phyloP scores from a whole-genome alignment of 2,329 filamentous ascomycete species.

The Fusarium tuaranense region DNA sequence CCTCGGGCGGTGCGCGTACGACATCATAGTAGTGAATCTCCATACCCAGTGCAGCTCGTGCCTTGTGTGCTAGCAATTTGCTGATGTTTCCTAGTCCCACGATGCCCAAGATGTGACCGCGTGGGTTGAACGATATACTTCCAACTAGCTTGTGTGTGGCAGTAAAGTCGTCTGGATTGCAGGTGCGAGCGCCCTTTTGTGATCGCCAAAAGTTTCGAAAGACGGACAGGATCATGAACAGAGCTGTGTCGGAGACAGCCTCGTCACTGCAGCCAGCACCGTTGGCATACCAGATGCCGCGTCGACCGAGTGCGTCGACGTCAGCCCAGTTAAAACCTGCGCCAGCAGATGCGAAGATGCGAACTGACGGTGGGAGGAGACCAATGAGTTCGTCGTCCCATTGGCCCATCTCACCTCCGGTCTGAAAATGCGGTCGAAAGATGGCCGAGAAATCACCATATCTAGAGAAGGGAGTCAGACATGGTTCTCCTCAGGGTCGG shows the following conservation, averaged over 20 bases:
- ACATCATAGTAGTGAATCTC: slow-evolving; percentile 64
- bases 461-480: slow-evolving; percentile 11
- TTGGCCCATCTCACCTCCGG: slow-evolving; percentile 72
- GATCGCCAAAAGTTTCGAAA: slow-evolving; percentile 65
- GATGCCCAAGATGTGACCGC: slow-evolving; percentile 61
- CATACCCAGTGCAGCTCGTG: slow-evolving; percentile 61
- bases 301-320: slow-evolving; percentile 55
- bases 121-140: slow-evolving; percentile 60
- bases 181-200: slow-evolving; percentile 30
- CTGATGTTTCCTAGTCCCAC: slow-evolving; percentile 63
- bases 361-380: slow-evolving; percentile 63
- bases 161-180: slow-evolving; percentile 27
- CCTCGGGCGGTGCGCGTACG: slow-evolving; percentile 40
- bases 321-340: slow-evolving; percentile 75
- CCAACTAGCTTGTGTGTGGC: slow-evolving; percentile 35
- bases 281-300: slow-evolving; percentile 57
- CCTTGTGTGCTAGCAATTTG: slow-evolving; percentile 60
- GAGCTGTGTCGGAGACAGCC: slow-evolving; percentile 56
- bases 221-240: slow-evolving; percentile 57
- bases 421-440: slow-evolving; percentile 70
- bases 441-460: slow-evolving; percentile 52
- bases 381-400: slow-evolving; percentile 69
- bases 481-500: background rate
- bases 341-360: slow-evolving; percentile 70
- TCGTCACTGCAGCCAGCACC: slow-evolving; percentile 56